Conservation (phyloP, 257 asterid species). For the Rehmannia glutinosa region DNA sequence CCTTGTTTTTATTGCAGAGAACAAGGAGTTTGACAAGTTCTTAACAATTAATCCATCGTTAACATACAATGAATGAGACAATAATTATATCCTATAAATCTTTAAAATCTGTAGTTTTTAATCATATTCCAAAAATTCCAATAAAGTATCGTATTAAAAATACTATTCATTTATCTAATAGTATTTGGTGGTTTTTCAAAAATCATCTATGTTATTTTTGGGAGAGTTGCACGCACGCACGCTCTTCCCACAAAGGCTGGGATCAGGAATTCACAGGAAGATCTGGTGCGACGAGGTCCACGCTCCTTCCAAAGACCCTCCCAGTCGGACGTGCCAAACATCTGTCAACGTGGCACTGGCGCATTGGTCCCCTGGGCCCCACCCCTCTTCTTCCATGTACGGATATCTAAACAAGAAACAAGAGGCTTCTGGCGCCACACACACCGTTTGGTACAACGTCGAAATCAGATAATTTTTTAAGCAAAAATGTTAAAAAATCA, state of each 20-base stretch:
- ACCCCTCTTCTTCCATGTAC: neutral
- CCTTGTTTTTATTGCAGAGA: no score
- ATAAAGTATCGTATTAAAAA: no score
- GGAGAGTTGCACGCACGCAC: neutral
- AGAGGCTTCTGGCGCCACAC: slow-evolving; percentile 31
- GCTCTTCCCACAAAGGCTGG: neutral
- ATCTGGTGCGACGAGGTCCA: slow-evolving; percentile 12
- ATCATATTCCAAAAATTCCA: no score
- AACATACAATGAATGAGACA: no score
- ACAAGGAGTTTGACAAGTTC: no score
- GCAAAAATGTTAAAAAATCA: neutral
- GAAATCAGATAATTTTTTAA: slow-evolving; percentile 23
- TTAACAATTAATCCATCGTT: no score
- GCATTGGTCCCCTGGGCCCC: slow-evolving; percentile 11
- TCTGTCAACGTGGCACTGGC: slow-evolving; percentile 13
- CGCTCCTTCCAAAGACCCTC: neutral
- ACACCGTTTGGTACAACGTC: slow-evolving; percentile 44
- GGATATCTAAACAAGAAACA: slow-evolving; percentile 18
- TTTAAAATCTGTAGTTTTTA: no score
- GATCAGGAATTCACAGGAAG: neutral
- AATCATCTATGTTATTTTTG: no score
- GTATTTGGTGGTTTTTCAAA: no score
- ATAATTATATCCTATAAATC: no score
- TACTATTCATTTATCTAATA: no score
- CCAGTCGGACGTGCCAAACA: neutral